Evolutionary conservation across 306 rosid genomes (phyloP).

Genomic region (Lotus japonicus): DNA sequence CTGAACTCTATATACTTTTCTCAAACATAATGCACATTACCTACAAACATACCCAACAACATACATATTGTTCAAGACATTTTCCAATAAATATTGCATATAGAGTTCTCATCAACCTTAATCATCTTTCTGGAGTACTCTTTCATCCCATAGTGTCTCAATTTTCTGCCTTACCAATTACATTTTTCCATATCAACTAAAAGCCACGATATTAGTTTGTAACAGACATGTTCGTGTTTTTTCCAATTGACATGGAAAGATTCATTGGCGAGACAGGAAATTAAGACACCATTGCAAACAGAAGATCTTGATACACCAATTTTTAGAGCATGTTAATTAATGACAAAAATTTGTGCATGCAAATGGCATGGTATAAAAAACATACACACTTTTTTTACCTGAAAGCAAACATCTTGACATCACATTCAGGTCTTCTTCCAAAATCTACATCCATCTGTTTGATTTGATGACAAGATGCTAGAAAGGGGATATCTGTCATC

Average conservation of each 20-base stretch:
- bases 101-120: background rate
- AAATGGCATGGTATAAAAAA: background rate
- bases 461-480: constrained; percentile 11
- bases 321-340: too few species aligned
- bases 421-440: constrained; percentile 32
- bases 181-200: too few species aligned
- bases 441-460: constrained; percentile 29
- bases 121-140: background rate
- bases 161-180: too few species aligned
- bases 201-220: too few species aligned
- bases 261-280: too few species aligned
- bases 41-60: background rate
- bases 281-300: too few species aligned
- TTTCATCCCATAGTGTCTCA: too few species aligned
- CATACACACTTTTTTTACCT: background rate
- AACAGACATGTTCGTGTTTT: too few species aligned
- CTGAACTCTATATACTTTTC: too few species aligned
- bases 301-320: too few species aligned
- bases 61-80: background rate
- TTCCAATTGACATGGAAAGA: too few species aligned
- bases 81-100: background rate
- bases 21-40: background rate
- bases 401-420: constrained; percentile 17
- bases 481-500: constrained; percentile 23
- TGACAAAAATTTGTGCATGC: background rate